Evolutionary conservation across 1,284 basidiomycete species (phyloP), one percentile per base, ranked within the genome.

Genomic region (Sporisorium graminicola): DNA sequence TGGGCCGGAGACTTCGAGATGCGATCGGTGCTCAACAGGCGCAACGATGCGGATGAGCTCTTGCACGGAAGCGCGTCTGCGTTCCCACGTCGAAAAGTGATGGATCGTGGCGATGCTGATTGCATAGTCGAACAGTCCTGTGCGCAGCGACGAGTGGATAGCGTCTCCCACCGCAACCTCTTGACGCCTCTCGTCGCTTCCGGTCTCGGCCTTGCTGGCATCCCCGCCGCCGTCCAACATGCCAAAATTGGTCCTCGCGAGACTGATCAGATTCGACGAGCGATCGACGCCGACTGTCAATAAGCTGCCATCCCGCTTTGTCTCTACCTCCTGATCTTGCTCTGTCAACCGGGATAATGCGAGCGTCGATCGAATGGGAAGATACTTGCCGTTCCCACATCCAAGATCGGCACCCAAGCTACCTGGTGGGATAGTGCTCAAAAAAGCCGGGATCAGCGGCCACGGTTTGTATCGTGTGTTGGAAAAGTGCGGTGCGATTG

Each of bases 381-480:
- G 89, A 86, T 98, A 98, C 89, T 98, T 98, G 50, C 97, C 97
- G 78, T 99, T 99, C 0, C 97, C 97, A 20, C 94, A 95, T 9
- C 97, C 97, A 13, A 94, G 91, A 86, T 99, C 97, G 16, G 98
- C 89, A 6, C 97, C 96, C 24, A 98, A 86, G 85, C 90, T 92
- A 24, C 94, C 92, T 9, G 90, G 86, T 3, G 93, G 91, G 2
- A 98, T 85, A 18, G 89, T 89, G 6, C 89, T 88, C 40, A 99
- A 88, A 85, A 98, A 99, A 20, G 87, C 85, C 12, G 92, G 89
- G 52, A 98, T 93, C 68, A 98, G 90, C 0, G 96, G 96, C 96
- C 96, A 99, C 66, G 95, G 95, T 92, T 98, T 98, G 88, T 98
- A 95, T 40, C 95, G 89, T 5, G 95, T 98, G 18, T 92, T 91